These are phyloP conservation scores for Hypomontagnella monticulosa DNA, from an alignment of 495 filamentous ascomycete genomes.

Conservation along the genomic window DNA sequence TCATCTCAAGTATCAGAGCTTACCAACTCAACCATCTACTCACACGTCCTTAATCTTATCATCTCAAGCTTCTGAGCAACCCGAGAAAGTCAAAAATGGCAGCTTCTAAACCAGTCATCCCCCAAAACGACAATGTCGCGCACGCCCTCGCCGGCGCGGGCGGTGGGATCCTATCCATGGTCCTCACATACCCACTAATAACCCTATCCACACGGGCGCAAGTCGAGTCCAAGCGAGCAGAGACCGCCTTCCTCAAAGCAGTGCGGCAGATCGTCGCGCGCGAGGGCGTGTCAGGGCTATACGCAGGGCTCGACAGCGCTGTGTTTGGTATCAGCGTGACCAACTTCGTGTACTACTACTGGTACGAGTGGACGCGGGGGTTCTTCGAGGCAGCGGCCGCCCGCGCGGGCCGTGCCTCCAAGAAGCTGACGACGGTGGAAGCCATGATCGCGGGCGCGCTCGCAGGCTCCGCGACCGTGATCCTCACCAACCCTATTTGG, in stretches of 20 bases:
- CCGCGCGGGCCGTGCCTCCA: slow-evolving; percentile 76
- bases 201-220: slow-evolving; percentile 98
- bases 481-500: slow-evolving; percentile 98
- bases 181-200: slow-evolving; percentile 95
- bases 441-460: slow-evolving; percentile 95
- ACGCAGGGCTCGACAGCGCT: slow-evolving; percentile 87
- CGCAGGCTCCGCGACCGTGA: slow-evolving; percentile 90
- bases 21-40: no score
- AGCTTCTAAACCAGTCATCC: slow-evolving; percentile 57
- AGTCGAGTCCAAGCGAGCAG: slow-evolving; percentile 93
- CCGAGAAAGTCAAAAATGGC: slow-evolving; percentile 35
- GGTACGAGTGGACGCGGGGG: slow-evolving; percentile 97
- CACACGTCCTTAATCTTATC: no score
- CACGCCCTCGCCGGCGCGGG: slow-evolving; percentile 89
- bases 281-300: slow-evolving; percentile 88
- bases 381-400: slow-evolving; percentile 85
- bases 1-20: background rate
- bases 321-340: slow-evolving; percentile 98
- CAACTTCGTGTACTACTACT: slow-evolving; percentile 99
- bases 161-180: slow-evolving; percentile 94
- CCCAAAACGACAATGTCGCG: slow-evolving; percentile 90
- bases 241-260: slow-evolving; percentile 81
- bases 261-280: slow-evolving; percentile 87
- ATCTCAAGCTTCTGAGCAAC: background rate
- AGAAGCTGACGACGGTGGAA: slow-evolving; percentile 88